These are phyloP conservation scores for Sclerotinia subarctica DNA, from an alignment of 2,329 filamentous ascomycete species.

Conservation along the genomic window DNA sequence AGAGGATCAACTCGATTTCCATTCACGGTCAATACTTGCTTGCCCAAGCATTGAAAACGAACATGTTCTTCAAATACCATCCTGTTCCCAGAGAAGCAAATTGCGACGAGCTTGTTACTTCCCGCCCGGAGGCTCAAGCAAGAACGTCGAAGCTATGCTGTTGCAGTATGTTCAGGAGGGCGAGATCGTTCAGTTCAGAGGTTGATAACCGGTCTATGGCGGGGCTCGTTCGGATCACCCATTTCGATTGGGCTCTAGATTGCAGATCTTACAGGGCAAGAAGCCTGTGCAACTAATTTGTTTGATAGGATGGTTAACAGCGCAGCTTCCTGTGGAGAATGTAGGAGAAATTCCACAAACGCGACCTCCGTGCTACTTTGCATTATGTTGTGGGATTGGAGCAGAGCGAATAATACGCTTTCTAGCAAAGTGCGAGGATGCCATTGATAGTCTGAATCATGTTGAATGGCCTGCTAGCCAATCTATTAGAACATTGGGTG, in stretches of 20 bases:
- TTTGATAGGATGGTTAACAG: background rate
- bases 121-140: background rate
- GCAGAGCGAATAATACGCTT: background rate
- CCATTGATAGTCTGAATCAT: background rate
- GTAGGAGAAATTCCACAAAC: constrained; percentile 42
- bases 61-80: background rate
- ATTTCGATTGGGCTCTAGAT: background rate
- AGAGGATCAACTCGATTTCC: background rate
- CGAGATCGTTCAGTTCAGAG: background rate
- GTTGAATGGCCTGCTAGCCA: background rate
- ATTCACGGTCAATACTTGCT: background rate
- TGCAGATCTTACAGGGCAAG: background rate
- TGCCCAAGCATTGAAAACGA: background rate
- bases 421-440: background rate
- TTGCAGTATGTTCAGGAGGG: background rate
- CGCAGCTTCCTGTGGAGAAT: background rate
- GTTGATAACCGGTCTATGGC: background rate
- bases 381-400: constrained; percentile 5
- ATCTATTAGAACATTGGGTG: background rate
- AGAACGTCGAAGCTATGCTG: background rate
- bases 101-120: background rate
- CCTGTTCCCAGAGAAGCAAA: background rate
- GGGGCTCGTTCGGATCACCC: background rate
- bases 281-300: background rate
- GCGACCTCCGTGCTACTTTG: constrained; percentile 44